These are phyloP conservation scores for Linum usitatissimum DNA, from an alignment of 345 rosid genomes.

Conservation along the genomic window DNA sequence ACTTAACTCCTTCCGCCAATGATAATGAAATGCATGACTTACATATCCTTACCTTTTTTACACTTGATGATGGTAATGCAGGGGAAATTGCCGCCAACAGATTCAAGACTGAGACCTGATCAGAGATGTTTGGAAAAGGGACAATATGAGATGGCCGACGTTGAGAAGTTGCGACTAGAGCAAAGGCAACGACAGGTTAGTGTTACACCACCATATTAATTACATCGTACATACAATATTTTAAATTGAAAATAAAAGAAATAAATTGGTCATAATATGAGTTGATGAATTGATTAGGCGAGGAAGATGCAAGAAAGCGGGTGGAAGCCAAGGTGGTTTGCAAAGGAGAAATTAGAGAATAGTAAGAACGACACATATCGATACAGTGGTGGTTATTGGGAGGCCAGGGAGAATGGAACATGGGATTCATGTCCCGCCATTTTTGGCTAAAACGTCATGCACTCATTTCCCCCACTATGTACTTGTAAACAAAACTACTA, in stretches of 20 bases:
- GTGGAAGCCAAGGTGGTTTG: conserved; percentile 1
- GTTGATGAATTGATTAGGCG: too few species aligned
- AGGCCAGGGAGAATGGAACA: neutral
- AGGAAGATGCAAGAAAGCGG: conserved; percentile 4
- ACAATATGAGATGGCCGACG: conserved; percentile 29
- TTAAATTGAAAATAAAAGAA: too few species aligned
- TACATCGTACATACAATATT: too few species aligned
- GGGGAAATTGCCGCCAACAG: conserved; percentile 40
- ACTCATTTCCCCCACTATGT: too few species aligned
- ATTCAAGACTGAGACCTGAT: conserved; percentile 38
- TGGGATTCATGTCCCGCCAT: conserved; percentile 1
- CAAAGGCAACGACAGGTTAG: conserved; percentile 36
- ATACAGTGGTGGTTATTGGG: conserved; percentile 1
- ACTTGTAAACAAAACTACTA: too few species aligned
- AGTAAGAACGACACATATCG: neutral
- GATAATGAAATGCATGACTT: too few species aligned
- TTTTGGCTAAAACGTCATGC: neutral
- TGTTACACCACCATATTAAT: too few species aligned
- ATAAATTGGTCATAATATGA: neutral
- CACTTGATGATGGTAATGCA: neutral
- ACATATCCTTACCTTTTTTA: too few species aligned
- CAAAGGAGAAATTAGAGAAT: conserved; percentile 1
- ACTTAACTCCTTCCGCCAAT: neutral
- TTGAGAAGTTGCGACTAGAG: conserved; percentile 35
- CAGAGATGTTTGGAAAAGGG: conserved; percentile 35